Base-by-base conservation (phyloP, 495 filamentous ascomycete species). In the Extremus antarcticus region DNA sequence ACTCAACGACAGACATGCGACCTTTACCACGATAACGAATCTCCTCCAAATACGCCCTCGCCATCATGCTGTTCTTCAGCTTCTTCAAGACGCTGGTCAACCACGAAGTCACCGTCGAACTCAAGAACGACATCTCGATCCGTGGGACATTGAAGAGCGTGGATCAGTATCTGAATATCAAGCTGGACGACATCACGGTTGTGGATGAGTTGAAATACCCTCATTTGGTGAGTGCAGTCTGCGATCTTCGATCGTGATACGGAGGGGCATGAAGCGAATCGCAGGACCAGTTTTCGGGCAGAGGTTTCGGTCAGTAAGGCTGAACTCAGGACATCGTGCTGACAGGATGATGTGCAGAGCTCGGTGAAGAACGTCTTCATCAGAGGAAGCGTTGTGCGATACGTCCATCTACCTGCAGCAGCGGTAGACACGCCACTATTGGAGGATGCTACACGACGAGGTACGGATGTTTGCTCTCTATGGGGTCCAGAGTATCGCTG, bases 61-160 rank as follows among this genome's bases (percentile, higher is more conserved):
- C 39, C 53, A 54, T 23, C 11, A 61, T 61, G 59, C 59, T 61
- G 29, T 61, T 61, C 52, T 62, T 58, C 59, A 96, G 94, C 74
- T 98, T 97, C 80, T 98, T 98, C 83, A 97, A 97, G 72, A 97
- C 92, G 53, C 87, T 97, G 63, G 92, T 95, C 67, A 92, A 96
- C 77, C 88, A 95, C 68, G 84, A 91, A 74, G 81, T 88, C 51
- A 97, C 89, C 39, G 88, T 98, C 70, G 92, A 97, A 73, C 87
- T 98, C 70, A 98, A 98, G 74, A 98, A 98, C 71, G 92, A 98
- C 72, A 91, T 98, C 59, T 86, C 87, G 63, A 94, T 98, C 68
- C 85, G 86, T 56, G 92, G 92, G 56, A 90, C 82, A 20, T 79
- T 98, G 58, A 97, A 96, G 75, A 90, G 85, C 59, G 92, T 98